Conservation (phyloP, 306 rosid species). For the Vigna mungo region DNA sequence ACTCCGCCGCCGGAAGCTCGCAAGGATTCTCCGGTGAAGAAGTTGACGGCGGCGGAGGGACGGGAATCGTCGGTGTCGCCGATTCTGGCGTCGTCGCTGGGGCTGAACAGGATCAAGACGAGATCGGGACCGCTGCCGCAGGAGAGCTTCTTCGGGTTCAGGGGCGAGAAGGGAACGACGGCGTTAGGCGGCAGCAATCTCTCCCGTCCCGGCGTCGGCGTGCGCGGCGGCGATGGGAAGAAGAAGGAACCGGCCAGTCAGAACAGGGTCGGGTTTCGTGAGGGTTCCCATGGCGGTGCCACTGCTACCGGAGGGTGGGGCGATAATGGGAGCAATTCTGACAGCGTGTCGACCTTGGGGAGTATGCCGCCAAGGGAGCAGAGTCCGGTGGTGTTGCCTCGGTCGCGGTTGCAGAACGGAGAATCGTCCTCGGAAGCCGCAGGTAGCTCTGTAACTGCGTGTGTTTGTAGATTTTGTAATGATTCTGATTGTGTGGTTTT, state of each 20-base stretch:
- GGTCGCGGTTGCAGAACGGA: constrained; percentile 68
- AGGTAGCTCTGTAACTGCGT: constrained; percentile 50
- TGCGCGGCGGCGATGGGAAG: constrained; percentile 49
- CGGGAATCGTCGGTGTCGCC: constrained; percentile 75
- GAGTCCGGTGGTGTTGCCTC: constrained; percentile 68
- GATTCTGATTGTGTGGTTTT: constrained; percentile 17
- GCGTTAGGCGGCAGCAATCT: constrained; percentile 71
- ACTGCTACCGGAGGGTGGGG: constrained; percentile 35
- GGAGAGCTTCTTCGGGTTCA: constrained; percentile 92
- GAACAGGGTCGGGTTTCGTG: constrained; percentile 59
- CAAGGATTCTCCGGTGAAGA: constrained; percentile 48
- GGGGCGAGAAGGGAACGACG: constrained; percentile 65
- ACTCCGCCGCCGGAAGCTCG: constrained; percentile 47
- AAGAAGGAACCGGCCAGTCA: constrained; percentile 60
- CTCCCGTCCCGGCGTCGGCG: constrained; percentile 52
- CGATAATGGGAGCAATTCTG: constrained; percentile 67
- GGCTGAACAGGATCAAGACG: constrained; percentile 91
- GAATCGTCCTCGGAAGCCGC: constrained; percentile 69
- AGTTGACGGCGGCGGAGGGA: constrained; percentile 42
- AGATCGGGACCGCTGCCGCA: constrained; percentile 99
- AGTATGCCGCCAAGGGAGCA: constrained; percentile 62
- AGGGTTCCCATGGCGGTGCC: constrained; percentile 42
- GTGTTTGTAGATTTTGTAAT: background rate
- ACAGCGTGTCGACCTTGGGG: constrained; percentile 59
- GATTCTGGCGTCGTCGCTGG: constrained; percentile 88